Base-by-base conservation (phyloP, 1,139 yeast species). In the Candida sanyaensis region DNA sequence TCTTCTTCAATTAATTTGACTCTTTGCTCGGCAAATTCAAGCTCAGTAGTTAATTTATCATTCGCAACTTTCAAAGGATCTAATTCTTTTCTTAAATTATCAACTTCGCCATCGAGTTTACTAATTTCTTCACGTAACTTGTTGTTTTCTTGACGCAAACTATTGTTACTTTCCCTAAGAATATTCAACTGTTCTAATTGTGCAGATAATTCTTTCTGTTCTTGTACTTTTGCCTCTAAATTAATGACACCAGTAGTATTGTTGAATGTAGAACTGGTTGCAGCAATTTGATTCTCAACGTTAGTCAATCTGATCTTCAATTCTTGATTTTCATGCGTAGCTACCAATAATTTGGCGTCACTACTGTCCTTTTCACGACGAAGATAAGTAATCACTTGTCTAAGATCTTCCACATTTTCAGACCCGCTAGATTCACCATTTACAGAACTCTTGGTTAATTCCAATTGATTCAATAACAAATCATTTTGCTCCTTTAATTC, bases 341-440 rank as follows among this genome's bases (percentile, higher is more conserved):
- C 66, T 26, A 76, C 68, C 9, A 77, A 75, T 27, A 81, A 70
- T 56, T 84, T 86, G 17, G 83, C 78, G 48, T 84, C 88, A 1
- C 84, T 75, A 5, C 84, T 73, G 53, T 90, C 96, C 61, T 87
- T 88, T 57, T 89, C 96, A 53, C 87, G 83, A 44, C 92, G 84
- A 50, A 90, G 71, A 57, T 79, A 84, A 7, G 75, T 65, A 37
- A 90, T 68, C 32, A 90, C 77, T 54, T 85, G 86, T 47, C 81
- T 78, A 58, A 70, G 53, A 42, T 66, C 72, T 7, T 62, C 70
- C 5, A 21, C 32, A 13, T 36, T 29, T 4, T 21, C 44, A 10
- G 48, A 31, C 13, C 23, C 42, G 17, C 41, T 45, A 3, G 58
- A 53, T 24, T 37, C 49, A 38, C 50, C 53, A 41, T 46, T 53